Percentiles rank a stretch among this genome's conserved stretches.
Conservation (phyloP, 2,329 filamentous ascomycete species). For the Colletotrichum noveboracense region DNA sequence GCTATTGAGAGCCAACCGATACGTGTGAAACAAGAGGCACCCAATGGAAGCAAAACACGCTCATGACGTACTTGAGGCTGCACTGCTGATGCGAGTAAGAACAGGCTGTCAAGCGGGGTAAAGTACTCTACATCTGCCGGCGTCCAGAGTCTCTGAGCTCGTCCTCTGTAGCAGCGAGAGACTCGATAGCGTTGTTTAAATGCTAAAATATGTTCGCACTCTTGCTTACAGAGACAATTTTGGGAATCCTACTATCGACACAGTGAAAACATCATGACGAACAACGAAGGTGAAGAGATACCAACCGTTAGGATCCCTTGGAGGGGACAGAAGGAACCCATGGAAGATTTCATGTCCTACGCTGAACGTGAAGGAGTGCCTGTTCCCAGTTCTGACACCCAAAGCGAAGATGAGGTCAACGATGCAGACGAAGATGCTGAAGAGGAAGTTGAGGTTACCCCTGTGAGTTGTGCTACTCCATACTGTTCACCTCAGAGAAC, state of each 20-base stretch:
- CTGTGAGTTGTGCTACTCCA: neutral
- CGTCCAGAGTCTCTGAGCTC: neutral
- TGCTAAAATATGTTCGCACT: neutral
- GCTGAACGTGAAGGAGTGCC: neutral
- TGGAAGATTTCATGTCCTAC: too few species aligned
- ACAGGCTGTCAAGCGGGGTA: neutral
- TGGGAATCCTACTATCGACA: neutral
- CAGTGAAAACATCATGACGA: neutral
- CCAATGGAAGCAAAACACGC: neutral
- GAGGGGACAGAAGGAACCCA: neutral
- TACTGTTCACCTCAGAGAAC: neutral
- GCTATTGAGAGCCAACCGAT: neutral
- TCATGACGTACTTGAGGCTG: neutral
- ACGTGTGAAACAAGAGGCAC: neutral
- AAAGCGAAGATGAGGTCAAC: neutral
- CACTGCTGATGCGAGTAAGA: neutral
- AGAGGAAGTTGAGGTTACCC: neutral
- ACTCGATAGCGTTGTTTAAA: neutral
- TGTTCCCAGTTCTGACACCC: rapidly evolving
- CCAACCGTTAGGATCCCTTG: neutral
- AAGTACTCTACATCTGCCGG: neutral
- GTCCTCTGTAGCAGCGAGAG: neutral
- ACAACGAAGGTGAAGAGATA: neutral
- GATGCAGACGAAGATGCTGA: neutral
- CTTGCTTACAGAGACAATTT: neutral